Percentiles rank a stretch among this genome's conserved stretches.
Evolutionary conservation across 352 stramenopile genomes (phyloP).

Genomic region (Phytophthora agathidicida): DNA sequence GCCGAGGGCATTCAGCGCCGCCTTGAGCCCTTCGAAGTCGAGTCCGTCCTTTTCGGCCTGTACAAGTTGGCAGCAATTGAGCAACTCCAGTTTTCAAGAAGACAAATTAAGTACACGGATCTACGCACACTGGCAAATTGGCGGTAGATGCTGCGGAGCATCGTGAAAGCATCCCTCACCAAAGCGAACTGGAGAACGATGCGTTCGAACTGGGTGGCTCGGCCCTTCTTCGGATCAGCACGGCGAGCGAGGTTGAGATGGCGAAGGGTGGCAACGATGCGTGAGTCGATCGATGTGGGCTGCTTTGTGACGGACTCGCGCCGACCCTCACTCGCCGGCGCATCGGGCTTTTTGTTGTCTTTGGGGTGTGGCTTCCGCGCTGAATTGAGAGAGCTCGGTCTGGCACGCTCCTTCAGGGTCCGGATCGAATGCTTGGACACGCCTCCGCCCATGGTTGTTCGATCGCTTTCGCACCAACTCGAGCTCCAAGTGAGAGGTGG

Average conservation of each 20-base stretch:
- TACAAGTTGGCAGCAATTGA: neutral
- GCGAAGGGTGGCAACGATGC: constrained; percentile 70
- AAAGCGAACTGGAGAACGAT: constrained; percentile 79
- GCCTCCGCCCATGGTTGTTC: constrained; percentile 46
- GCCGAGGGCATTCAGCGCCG: constrained; percentile 56
- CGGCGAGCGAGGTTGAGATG: constrained; percentile 66
- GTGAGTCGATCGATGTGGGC: constrained; percentile 62
- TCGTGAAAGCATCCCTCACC: constrained; percentile 67
- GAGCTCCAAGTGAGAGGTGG: constrained; percentile 9
- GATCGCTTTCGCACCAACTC: constrained; percentile 3
- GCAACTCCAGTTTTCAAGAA: neutral
- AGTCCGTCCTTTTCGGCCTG: constrained; percentile 62
- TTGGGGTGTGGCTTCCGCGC: constrained; percentile 11
- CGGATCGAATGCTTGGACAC: constrained; percentile 27
- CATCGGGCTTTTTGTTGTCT: constrained; percentile 2
- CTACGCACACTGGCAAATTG: constrained; percentile 60
- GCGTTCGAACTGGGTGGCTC: constrained; percentile 72
- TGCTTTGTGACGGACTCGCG: constrained; percentile 43
- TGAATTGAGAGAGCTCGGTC: constrained; percentile 8
- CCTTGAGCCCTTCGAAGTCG: constrained; percentile 72
- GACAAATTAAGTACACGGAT: constrained; percentile 1
- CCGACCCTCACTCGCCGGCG: constrained; percentile 19
- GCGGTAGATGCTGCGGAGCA: constrained; percentile 68
- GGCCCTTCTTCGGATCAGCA: constrained; percentile 47
- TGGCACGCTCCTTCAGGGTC: neutral